phyloP scores from a whole-genome alignment of 768 basidiomycete genomes.

The Hortiboletus campestris region DNA sequence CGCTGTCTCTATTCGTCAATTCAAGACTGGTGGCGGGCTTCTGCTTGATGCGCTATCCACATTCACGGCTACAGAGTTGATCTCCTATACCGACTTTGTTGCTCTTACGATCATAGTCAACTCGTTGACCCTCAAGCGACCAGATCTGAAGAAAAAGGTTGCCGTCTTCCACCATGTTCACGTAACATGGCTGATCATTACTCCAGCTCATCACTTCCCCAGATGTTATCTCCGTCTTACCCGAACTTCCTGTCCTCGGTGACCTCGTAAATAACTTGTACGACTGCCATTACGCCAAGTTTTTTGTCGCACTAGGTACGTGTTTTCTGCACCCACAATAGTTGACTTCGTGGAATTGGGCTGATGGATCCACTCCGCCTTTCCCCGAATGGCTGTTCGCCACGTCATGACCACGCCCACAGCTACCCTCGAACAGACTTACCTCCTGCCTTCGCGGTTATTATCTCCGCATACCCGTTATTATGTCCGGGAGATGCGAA shows the following conservation, averaged over 20 bases:
- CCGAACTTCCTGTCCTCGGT: slow-evolving; percentile 78
- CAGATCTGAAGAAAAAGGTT: slow-evolving; percentile 92
- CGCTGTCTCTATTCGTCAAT: slow-evolving; percentile 84
- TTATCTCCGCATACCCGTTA: slow-evolving; percentile 83
- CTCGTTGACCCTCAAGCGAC: slow-evolving; percentile 70
- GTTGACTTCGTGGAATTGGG: not conserved
- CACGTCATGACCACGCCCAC: slow-evolving; percentile 2
- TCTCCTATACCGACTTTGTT: slow-evolving; percentile 89
- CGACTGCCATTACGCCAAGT: slow-evolving; percentile 91
- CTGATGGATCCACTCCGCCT: slow-evolving; percentile 5
- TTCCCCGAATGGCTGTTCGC: not conserved
- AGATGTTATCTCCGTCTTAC: slow-evolving; percentile 83
- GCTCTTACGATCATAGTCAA: slow-evolving; percentile 79
- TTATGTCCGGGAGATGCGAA: slow-evolving; percentile 95
- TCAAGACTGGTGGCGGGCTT: slow-evolving; percentile 79
- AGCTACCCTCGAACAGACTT: slow-evolving; percentile 87
- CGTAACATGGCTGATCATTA: slow-evolving; percentile 2
- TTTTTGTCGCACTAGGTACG: slow-evolving; percentile 85
- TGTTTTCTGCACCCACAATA: slow-evolving; percentile 1
- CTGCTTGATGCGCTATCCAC: slow-evolving; percentile 91
- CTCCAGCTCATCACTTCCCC: slow-evolving; percentile 77
- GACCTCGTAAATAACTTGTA: slow-evolving; percentile 86
- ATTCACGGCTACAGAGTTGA: slow-evolving; percentile 88
- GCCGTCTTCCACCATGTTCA: not conserved
- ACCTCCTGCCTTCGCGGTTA: slow-evolving; percentile 84